Base-by-base conservation (phyloP, 2,329 filamentous ascomycete species). In the Amphichorda felina region DNA sequence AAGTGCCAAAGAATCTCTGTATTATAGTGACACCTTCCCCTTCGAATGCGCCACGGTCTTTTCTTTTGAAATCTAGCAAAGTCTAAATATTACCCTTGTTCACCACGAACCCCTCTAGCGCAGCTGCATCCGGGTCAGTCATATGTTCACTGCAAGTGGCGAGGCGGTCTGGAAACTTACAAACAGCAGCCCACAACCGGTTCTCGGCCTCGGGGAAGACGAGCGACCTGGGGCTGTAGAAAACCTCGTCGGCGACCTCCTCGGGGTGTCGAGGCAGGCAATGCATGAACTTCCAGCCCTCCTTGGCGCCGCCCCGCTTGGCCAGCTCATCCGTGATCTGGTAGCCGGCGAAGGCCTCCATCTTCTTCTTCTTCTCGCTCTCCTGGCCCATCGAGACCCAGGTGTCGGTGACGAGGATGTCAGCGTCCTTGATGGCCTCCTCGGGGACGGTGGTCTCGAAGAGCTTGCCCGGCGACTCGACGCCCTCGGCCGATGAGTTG, bases 351-450 rank as follows among this genome's bases (percentile, higher is more conserved):
- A 98, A 98, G 2, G 78, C 86, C 51, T 79, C 74, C 40, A 95
- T 56, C 34, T 85, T 70, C 66, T 82, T 81, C 45, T 78, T 68
- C 27, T 77, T 69, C 59, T 98, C 91, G 38, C 75, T 75, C 59
- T 98, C 91, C 60, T 96, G 89, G 32, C 91, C 91, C 91, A 98
- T 98, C 2, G 86, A 94, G 22, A 98, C 75, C 91, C 91, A 98
- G 1, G 91, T 98, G 52, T 98, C 91, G 1, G 91, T 98, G 16
- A 96, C 87, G 39, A 98, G 66, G 36, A 96, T 72, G 54, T 98
- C 82, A 3, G 91, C 89, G 43, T 79, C 66, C 63, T 83, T 83
- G 52, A 95, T 77, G 5, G 72, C 91, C 50, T 94, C 84, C 54
- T 91, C 84, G 0, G 89, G 91, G 1, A 82, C 64, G 16, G 70